A percentile compares a stretch with the other conserved stretches of the same genome.
phyloP scores from a whole-genome alignment of 2,329 filamentous ascomycete genomes.

The Aspergillus jensenii region DNA sequence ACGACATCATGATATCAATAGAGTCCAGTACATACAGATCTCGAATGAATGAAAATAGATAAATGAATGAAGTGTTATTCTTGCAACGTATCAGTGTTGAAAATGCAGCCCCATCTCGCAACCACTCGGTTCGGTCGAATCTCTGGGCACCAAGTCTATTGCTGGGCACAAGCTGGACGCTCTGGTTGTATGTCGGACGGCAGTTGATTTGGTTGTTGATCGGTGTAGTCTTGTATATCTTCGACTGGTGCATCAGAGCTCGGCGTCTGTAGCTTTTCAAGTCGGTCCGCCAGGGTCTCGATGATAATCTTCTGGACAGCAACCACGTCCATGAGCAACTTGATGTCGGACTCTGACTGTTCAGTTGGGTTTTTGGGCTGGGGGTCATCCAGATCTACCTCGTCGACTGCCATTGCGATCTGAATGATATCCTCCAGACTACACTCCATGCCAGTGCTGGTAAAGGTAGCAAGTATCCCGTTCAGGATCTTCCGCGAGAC shows the following conservation, averaged over 20 bases:
- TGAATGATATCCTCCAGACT: neutral
- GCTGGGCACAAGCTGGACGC: neutral
- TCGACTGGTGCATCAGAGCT: neutral
- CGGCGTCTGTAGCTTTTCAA: neutral
- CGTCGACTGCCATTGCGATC: neutral
- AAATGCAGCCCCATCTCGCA: neutral
- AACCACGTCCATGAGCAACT: neutral
- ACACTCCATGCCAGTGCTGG: neutral
- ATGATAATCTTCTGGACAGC: neutral
- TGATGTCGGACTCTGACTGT: neutral
- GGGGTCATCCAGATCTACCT: neutral
- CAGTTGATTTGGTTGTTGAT: neutral
- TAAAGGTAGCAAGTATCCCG: neutral
- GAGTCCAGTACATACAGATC: neutral
- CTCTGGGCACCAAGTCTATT: neutral
- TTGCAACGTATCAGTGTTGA: neutral
- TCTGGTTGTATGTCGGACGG: neutral
- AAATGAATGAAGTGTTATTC: neutral
- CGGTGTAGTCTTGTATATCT: neutral
- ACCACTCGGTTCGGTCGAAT: neutral
- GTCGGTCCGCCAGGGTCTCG: neutral
- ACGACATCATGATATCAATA: conserved; percentile 1
- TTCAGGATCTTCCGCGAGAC: neutral
- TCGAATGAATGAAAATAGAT: neutral
- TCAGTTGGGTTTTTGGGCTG: neutral